A percentile compares a stretch with the other conserved stretches of the same genome.
Evolutionary conservation across 768 basidiomycete species (phyloP).

Genomic region (Mycena amicta): DNA sequence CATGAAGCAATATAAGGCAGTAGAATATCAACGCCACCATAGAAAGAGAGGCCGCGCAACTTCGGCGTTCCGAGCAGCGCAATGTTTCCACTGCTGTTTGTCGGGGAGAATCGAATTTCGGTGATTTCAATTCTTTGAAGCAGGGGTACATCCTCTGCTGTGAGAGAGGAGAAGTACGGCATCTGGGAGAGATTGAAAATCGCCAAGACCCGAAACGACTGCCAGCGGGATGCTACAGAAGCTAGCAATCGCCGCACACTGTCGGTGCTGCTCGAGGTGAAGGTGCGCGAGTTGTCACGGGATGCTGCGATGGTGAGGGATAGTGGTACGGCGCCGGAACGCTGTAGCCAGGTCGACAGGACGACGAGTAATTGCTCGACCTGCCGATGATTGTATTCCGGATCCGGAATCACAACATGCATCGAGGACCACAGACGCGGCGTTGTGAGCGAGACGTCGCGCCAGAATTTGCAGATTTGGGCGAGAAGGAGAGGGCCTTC

Average conservation of each 20-base stretch:
- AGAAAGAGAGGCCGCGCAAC: too few species aligned
- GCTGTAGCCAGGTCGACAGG: not conserved
- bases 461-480: not conserved
- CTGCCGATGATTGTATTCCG: too few species aligned
- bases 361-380: not conserved
- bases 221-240: not conserved
- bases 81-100: too few species aligned
- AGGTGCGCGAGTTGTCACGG: too few species aligned
- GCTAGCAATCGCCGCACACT: not conserved
- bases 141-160: not conserved
- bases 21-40: too few species aligned
- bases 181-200: not conserved
- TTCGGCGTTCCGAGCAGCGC: too few species aligned
- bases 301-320: too few species aligned
- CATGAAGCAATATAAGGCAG: too few species aligned
- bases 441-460: not conserved
- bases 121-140: not conserved
- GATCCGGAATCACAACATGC: not conserved
- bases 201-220: not conserved
- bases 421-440: constrained; percentile 3
- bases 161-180: not conserved
- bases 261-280: not conserved
- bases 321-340: too few species aligned
- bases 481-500: not conserved
- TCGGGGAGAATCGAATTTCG: too few species aligned